A percentile compares a stretch with the other conserved stretches of the same genome.
Evolutionary conservation across 108 stramenopile species (phyloP).

Genomic region (Phaeodactylum tricornutum): DNA sequence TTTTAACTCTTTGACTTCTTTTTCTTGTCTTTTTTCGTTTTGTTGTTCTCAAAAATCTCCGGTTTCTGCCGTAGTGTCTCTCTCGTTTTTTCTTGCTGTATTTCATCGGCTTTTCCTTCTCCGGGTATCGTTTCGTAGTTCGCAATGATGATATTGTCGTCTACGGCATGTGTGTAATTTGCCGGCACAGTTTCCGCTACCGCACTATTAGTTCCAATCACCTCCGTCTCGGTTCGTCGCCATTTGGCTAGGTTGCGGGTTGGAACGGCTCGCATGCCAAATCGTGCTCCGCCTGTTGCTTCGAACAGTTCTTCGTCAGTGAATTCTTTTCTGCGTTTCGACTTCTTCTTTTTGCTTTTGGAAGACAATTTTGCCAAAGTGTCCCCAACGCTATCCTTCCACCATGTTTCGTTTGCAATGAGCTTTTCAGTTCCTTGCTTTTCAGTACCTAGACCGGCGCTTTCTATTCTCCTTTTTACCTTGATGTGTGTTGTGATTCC

Average conservation of each 20-base stretch:
- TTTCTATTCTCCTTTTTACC: slow-evolving; percentile 67
- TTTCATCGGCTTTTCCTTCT: slow-evolving; percentile 1
- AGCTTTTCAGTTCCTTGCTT: slow-evolving; percentile 14
- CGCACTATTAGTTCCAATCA: slow-evolving; percentile 33
- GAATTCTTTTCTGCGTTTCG: slow-evolving; percentile 23
- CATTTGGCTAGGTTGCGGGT: slow-evolving; percentile 68
- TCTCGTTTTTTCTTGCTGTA: too few relatives aligned
- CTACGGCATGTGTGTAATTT: slow-evolving; percentile 5
- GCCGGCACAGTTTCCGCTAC: slow-evolving; percentile 28
- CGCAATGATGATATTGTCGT: slow-evolving; percentile 4
- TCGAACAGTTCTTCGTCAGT: slow-evolving; percentile 84
- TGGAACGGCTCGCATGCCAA: slow-evolving; percentile 75
- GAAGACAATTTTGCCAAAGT: slow-evolving; percentile 56
- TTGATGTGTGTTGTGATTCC: slow-evolving; percentile 76
- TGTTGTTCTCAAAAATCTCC: too few relatives aligned
- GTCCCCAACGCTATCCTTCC: slow-evolving; percentile 66
- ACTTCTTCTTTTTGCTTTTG: slow-evolving; percentile 19
- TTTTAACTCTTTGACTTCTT: too few relatives aligned
- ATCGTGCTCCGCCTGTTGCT: slow-evolving; percentile 80
- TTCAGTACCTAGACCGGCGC: slow-evolving; percentile 48
- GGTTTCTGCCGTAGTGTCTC: background rate
- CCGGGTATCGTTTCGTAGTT: slow-evolving; percentile 1
- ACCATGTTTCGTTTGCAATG: slow-evolving; percentile 55
- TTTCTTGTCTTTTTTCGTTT: slow-evolving; percentile 9
- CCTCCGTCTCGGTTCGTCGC: slow-evolving; percentile 56